These are phyloP conservation scores for Globisporangium canariense DNA, from an alignment of 352 stramenopile genomes.

Conservation along the genomic window DNA sequence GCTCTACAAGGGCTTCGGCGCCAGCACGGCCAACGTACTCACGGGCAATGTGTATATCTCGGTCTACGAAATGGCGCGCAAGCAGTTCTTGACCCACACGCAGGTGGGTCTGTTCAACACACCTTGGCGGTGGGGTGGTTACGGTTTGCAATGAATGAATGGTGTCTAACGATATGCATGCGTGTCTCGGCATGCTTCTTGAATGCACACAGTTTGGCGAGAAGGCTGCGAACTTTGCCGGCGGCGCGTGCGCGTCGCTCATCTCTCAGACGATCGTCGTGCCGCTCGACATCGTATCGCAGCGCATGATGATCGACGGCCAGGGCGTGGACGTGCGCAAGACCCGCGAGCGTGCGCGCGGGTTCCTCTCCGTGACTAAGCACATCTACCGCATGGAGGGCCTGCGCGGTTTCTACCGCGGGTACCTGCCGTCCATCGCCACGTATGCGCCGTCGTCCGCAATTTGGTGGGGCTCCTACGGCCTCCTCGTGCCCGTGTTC, in stretches of 20 bases:
- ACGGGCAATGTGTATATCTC: constrained; percentile 90
- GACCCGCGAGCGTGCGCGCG: constrained; percentile 50
- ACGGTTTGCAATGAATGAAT: background rate
- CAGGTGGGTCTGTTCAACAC: constrained; percentile 26
- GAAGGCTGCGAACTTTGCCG: constrained; percentile 74
- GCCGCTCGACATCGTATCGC: constrained; percentile 86
- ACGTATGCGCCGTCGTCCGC: constrained; percentile 84
- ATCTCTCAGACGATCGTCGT: constrained; percentile 86
- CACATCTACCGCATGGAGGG: constrained; percentile 63
- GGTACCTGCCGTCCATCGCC: constrained; percentile 81
- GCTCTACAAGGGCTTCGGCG: constrained; percentile 88
- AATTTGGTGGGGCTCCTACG: constrained; percentile 88
- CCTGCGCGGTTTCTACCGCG: constrained; percentile 76
- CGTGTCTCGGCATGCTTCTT: background rate
- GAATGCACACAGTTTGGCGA: constrained; percentile 31
- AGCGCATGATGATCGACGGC: constrained; percentile 87
- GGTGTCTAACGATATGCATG: background rate
- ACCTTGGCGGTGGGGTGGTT: background rate
- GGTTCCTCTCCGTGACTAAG: constrained; percentile 61
- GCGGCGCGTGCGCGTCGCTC: constrained; percentile 71
- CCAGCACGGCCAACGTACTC: constrained; percentile 80
- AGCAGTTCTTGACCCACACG: constrained; percentile 58
- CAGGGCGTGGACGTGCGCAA: constrained; percentile 62
- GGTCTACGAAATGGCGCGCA: constrained; percentile 82
- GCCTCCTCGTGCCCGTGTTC: constrained; percentile 72